Percentiles rank a stretch among this genome's conserved stretches.
These are phyloP conservation scores for Stephanodiscus minutulus DNA, from an alignment of 108 stramenopile species.

Conservation along the genomic window DNA sequence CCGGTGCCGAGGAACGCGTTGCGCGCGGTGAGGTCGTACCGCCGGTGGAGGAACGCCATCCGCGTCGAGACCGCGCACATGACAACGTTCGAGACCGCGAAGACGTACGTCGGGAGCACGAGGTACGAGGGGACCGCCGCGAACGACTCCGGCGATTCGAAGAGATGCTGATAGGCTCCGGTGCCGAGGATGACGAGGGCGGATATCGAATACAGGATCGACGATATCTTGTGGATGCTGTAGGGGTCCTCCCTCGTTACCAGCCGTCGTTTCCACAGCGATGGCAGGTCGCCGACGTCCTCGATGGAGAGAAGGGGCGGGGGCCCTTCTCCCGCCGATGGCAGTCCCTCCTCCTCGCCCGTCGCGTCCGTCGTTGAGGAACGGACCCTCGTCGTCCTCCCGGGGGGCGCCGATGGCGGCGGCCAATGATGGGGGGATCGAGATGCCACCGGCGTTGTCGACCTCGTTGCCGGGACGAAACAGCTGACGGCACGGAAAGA, in stretches of 20 bases:
- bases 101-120: slow-evolving; percentile 15
- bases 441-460: no score
- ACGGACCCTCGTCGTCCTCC: no score
- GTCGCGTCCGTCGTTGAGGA: no score
- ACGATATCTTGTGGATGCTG: slow-evolving; percentile 34
- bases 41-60: slow-evolving; percentile 42
- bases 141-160: slow-evolving; percentile 14
- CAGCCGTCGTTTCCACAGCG: slow-evolving; percentile 23
- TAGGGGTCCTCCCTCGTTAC: slow-evolving; percentile 32
- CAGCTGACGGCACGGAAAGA: no score
- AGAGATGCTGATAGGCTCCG: slow-evolving; percentile 3
- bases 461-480: no score
- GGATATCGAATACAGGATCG: slow-evolving; percentile 24
- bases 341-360: no score
- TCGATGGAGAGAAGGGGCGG: neutral
- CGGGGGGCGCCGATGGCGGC: no score
- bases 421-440: no score
- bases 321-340: no score
- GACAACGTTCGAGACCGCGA: slow-evolving; percentile 28
- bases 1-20: slow-evolving; percentile 45
- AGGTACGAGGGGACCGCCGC: slow-evolving; percentile 15
- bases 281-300: neutral
- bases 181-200: slow-evolving; percentile 22
- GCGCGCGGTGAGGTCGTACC: slow-evolving; percentile 22
- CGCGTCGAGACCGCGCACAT: slow-evolving; percentile 35